A percentile compares a stretch with the other conserved stretches of the same genome.
Evolutionary conservation across 2,329 filamentous ascomycete genomes (phyloP).

Genomic region (Diatrype stigma): DNA sequence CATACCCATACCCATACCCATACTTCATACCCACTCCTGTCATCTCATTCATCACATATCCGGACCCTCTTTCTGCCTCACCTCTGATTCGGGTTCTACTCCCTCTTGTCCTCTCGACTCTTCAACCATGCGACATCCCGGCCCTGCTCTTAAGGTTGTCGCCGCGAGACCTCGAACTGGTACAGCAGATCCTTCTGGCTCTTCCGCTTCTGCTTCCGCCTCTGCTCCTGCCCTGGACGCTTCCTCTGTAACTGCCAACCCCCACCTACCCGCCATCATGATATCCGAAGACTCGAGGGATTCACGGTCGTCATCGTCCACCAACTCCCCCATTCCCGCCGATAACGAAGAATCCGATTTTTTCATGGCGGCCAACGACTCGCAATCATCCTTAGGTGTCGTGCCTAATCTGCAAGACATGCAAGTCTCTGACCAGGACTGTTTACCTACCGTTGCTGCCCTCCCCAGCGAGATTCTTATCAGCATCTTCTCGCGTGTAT

Average conservation of each 20-base stretch:
- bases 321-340: slow-evolving; percentile 68
- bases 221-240: slow-evolving; percentile 3
- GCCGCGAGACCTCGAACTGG: slow-evolving; percentile 17
- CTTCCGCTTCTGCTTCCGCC: slow-evolving; percentile 1
- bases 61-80: neutral
- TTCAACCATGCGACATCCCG: slow-evolving; percentile 20
- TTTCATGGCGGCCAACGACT: slow-evolving; percentile 85
- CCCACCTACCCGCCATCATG: slow-evolving; percentile 9
- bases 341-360: slow-evolving; percentile 94
- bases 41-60: too few relatives aligned
- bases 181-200: neutral
- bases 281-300: slow-evolving; percentile 40
- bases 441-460: slow-evolving; percentile 73
- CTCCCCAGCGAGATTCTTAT: slow-evolving; percentile 95
- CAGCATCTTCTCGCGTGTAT: slow-evolving; percentile 82
- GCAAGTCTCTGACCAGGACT: slow-evolving; percentile 62
- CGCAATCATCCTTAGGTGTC: slow-evolving; percentile 82
- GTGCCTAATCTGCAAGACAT: slow-evolving; percentile 68
- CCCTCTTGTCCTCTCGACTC: too few relatives aligned
- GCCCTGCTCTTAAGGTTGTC: slow-evolving; percentile 28
- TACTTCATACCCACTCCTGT: neutral
- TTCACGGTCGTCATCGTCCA: slow-evolving; percentile 61
- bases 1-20: neutral
- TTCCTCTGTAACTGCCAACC: slow-evolving; percentile 3
- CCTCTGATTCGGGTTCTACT: neutral